Conservation (phyloP, 345 rosid species). For the Brassica cretica region DNA sequence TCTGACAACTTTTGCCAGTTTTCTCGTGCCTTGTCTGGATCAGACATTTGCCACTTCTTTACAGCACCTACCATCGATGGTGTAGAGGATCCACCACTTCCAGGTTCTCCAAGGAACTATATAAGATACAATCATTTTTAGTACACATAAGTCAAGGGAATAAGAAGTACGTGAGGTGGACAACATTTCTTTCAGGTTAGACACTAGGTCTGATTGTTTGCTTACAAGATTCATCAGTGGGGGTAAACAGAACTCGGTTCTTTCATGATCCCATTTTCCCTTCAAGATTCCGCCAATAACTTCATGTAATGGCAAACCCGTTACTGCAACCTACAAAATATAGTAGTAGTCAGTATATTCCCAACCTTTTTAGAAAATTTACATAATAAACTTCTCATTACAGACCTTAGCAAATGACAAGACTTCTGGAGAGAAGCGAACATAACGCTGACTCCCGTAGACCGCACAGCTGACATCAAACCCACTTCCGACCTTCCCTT, state of each 20-base stretch:
- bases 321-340: slow-evolving; percentile 51
- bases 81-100: slow-evolving; percentile 95
- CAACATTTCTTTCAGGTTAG: not conserved
- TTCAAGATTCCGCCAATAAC: slow-evolving; percentile 58
- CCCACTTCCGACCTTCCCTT: slow-evolving; percentile 98
- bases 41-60: slow-evolving; percentile 88
- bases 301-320: slow-evolving; percentile 60
- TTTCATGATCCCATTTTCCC: slow-evolving; percentile 87
- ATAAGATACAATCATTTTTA: slow-evolving; percentile 28
- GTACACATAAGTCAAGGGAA: slow-evolving; percentile 2
- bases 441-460: slow-evolving; percentile 92
- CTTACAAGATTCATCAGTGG: slow-evolving; percentile 87
- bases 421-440: slow-evolving; percentile 91
- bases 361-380: not conserved
- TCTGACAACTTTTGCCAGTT: slow-evolving; percentile 80
- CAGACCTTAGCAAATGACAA: slow-evolving; percentile 84
- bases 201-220: slow-evolving; percentile 18
- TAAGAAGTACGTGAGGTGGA: slow-evolving; percentile 20
- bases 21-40: slow-evolving; percentile 75
- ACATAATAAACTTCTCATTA: slow-evolving; percentile 10
- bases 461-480: slow-evolving; percentile 98
- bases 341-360: slow-evolving; percentile 27
- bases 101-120: slow-evolving; percentile 93
- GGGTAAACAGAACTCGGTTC: slow-evolving; percentile 82
- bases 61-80: slow-evolving; percentile 99